phyloP scores from a whole-genome alignment of 208 protist genomes.

The Trypanosoma platydactyli region DNA sequence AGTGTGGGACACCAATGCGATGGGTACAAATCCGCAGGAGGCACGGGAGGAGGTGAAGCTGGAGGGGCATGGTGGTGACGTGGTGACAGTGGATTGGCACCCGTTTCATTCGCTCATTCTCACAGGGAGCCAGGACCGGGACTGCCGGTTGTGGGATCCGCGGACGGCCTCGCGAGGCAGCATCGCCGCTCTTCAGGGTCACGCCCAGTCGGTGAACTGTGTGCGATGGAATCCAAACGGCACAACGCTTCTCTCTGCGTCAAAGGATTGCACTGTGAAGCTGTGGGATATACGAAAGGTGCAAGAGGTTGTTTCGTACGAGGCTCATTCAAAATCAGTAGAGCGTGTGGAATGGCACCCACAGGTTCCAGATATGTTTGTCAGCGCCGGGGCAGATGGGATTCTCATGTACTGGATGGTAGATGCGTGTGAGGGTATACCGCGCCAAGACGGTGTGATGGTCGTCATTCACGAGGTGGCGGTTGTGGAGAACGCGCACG shows the following conservation, averaged over 20 bases:
- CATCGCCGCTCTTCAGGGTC: conserved; percentile 77
- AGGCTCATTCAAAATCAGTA: conserved; percentile 74
- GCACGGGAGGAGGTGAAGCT: conserved; percentile 79
- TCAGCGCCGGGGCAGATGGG: conserved; percentile 74
- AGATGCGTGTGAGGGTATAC: conserved; percentile 62
- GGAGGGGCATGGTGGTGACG: conserved; percentile 86
- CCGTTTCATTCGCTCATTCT: conserved; percentile 78
- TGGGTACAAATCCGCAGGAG: conserved; percentile 39
- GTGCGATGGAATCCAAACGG: conserved; percentile 87
- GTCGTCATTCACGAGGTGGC: conserved; percentile 63
- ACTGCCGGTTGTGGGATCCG: conserved; percentile 87
- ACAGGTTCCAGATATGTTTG: conserved; percentile 68
- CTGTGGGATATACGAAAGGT: conserved; percentile 87
- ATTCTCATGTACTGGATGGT: conserved; percentile 86
- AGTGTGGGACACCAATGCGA: conserved; percentile 79
- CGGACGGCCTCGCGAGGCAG: conserved; percentile 72
- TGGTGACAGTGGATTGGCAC: conserved; percentile 88
- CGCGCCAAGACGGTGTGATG: conserved; percentile 52
- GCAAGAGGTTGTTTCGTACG: conserved; percentile 77
- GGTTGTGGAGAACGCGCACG: conserved; percentile 71
- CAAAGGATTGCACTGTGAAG: conserved; percentile 78
- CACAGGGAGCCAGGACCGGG: conserved; percentile 85
- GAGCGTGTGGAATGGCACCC: conserved; percentile 84
- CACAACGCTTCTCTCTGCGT: conserved; percentile 68
- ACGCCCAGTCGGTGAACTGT: conserved; percentile 75